Conservation (phyloP, 352 stramenopile genomes). For the Phytophthora multivora region DNA sequence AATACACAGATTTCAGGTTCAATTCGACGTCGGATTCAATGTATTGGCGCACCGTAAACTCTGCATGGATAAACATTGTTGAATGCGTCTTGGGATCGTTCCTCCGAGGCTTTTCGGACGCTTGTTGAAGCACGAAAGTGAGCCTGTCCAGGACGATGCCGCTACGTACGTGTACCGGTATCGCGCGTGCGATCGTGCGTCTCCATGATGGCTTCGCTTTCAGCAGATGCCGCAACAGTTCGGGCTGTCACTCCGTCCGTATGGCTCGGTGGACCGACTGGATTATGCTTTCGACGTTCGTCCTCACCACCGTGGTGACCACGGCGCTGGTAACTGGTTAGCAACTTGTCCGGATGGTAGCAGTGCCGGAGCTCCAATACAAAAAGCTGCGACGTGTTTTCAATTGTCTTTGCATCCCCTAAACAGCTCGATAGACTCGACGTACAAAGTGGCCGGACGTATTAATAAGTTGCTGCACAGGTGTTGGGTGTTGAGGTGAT, state of each 20-base stretch:
- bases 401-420: constrained; percentile 20
- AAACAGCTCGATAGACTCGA: background rate
- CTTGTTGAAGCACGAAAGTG: constrained; percentile 13
- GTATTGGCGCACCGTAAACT: too few relatives aligned
- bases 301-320: background rate
- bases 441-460: too few relatives aligned
- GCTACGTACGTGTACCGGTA: background rate
- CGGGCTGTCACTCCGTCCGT: background rate
- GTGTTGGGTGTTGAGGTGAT: background rate
- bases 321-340: constrained; percentile 1
- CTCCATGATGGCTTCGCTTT: constrained; percentile 20
- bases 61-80: background rate
- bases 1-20: constrained; percentile 23
- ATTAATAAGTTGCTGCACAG: background rate
- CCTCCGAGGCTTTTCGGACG: too few relatives aligned
- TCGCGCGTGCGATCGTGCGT: constrained; percentile 8
- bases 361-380: background rate
- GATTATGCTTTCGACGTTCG: background rate
- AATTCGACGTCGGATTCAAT: background rate
- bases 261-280: background rate
- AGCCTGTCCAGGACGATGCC: constrained; percentile 6
- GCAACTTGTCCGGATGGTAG: constrained; percentile 8
- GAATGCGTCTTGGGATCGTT: background rate
- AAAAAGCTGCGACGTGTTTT: constrained; percentile 6
- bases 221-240: constrained; percentile 28